A percentile compares a stretch with the other conserved stretches of the same genome.
Evolutionary conservation across 257 asterid genomes (phyloP).

Genomic region (Galeopsis tetrahit): DNA sequence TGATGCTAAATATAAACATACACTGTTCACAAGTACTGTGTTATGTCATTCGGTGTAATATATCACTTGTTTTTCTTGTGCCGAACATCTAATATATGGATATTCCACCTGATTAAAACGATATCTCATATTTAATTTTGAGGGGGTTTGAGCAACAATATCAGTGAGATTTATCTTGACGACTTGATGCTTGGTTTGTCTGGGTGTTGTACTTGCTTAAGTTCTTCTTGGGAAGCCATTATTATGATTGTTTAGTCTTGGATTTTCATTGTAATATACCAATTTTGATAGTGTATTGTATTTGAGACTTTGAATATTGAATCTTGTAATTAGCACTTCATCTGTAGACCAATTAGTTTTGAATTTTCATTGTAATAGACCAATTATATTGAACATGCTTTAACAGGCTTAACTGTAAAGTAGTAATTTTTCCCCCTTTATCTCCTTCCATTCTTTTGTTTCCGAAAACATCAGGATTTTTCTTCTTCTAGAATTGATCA

Average conservation of each 20-base stretch:
- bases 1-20: neutral
- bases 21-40: neutral
- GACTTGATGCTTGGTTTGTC: neutral
- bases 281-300: neutral
- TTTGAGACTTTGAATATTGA: neutral
- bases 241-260: neutral
- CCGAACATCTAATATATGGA: neutral
- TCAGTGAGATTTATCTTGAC: neutral
- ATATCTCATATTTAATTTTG: neutral
- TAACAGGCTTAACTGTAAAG: neutral
- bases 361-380: neutral
- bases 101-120: neutral
- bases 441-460: neutral
- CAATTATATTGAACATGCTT: neutral
- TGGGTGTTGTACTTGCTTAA: neutral
- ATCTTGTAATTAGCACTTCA: no score
- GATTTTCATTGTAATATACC: neutral
- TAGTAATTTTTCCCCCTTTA: neutral
- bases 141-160: neutral
- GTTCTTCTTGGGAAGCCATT: neutral
- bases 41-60: neutral
- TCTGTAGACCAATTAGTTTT: neutral
- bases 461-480: neutral
- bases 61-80: neutral
- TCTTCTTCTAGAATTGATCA: neutral